phyloP scores from a whole-genome alignment of 257 asterid species.

The Solanum clarkiae region DNA sequence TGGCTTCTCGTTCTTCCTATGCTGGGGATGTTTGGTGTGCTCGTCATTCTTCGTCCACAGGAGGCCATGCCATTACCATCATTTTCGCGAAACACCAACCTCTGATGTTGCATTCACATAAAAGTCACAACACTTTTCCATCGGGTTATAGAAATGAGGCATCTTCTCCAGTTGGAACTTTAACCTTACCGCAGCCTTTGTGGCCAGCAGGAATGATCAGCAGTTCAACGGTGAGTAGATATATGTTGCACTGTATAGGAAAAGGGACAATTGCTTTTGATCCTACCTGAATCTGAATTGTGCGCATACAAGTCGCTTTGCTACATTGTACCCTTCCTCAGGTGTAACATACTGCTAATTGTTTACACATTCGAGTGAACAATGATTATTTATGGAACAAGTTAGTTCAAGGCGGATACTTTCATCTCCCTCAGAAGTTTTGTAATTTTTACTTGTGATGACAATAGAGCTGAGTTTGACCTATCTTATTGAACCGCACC shows the following conservation, averaged over 20 bases:
- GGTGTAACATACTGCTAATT: not conserved
- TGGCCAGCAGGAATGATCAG: not conserved
- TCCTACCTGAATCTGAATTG: not conserved
- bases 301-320: not conserved
- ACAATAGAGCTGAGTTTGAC: not conserved
- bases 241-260: not conserved
- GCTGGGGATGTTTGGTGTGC: conserved; percentile 91
- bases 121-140: not conserved
- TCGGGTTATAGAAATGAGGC: not conserved
- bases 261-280: not conserved
- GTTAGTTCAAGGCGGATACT: not conserved
- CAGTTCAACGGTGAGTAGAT: not conserved
- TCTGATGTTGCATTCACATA: conserved; percentile 18
- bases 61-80: conserved; percentile 95
- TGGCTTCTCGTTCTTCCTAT: conserved; percentile 96
- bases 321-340: not conserved
- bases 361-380: not conserved
- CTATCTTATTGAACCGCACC: not conserved
- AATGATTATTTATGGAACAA: not conserved
- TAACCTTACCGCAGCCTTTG: not conserved
- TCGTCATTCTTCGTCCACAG: conserved; percentile 84
- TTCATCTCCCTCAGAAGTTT: not conserved
- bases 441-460: not conserved
- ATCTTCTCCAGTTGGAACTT: not conserved
- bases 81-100: conserved; percentile 82